Evolutionary conservation across 2,329 filamentous ascomycete species (phyloP), one percentile per base, ranked within the genome.

Genomic region (Fusarium sororula): DNA sequence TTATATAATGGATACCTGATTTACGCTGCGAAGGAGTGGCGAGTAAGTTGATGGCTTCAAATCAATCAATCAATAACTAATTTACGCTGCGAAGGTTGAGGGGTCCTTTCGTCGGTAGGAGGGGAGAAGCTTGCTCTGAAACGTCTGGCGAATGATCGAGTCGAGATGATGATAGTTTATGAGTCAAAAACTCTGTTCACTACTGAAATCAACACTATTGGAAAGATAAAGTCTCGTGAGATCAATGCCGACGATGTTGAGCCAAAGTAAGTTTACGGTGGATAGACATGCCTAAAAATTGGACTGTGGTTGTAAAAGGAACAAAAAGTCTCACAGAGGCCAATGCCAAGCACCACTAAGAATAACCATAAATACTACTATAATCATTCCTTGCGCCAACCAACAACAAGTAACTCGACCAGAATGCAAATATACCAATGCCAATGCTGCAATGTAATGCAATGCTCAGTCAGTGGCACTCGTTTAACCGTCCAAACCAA

Each of bases 401-500:
- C 17, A n/a, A 50, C 28, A 39, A 67, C 47, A 32, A 45, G 62
- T 53, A 32, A 45, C 28, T 22, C 18, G 18, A 6, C 18, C 35
- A 70, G 53, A 73, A 73, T 66, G 65, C 32, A 62, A 42, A 59
- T 58, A 48, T 47, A 60, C 55, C 20, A 61, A 66, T 67, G 39
- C 47, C 47, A 61, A 56, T 67, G 22, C 28, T 32, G 47, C 28
- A 32, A 28, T 22, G 50, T 42, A 35, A 32, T 53, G 28, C 26
- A n/a, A 26, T 53, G 30, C 30, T 44, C 35, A 42, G 26, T 24
- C 35, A 51, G 54, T 51, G 44, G 37, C 30, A 54, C 45, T 45
- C 28, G 17, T 35, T n/a, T 41, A 22, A 42, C 41, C 57, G 45
- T 50, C 41, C 48, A 24, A 38, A 35, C 50, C 47, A 54, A 54